Evolutionary conservation across 1,284 basidiomycete species (phyloP), one percentile per base, ranked within the genome.

Genomic region (Testicularia cyperi): DNA sequence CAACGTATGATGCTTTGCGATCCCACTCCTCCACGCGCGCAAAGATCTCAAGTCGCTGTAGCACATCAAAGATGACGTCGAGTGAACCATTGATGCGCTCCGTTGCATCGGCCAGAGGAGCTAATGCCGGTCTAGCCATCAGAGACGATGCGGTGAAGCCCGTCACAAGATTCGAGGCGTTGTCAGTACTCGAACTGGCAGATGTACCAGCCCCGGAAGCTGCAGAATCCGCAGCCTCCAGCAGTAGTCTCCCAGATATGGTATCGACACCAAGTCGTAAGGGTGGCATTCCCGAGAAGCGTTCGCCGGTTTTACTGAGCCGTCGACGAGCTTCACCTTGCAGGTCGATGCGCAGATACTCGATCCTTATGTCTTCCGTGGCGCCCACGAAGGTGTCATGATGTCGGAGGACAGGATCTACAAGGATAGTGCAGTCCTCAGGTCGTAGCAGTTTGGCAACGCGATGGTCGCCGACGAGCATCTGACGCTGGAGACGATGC

Each of bases 21-120:
- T 74, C 72, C 49, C 74, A 51, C 15, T 71, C 68, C 28, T 69
- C 65, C 13, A 65, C 45, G 14, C 74, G 54, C 5, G 58, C 62
- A 34, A 49, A 47, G 27, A 57, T 47, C 13, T 64, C 55, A 22
- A 68, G 62, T 20, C 35, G 44, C 24, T 61, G 54, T 7, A 70
- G 45, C 6, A 63, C 47, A 10, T 63, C 57, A 15, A 62, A 46
- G 13, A 70, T 34, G 3, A 42, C 29, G 3, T 51, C 54, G 28
- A 68, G 39, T 15, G 53, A 52, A 20, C 26, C 39, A 25, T 70
- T 70, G 39, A 70, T 44, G 23, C 48, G 48, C 18, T 58, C 56
- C 2, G 62, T 53, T 22, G 66, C 51, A 24, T 69, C 60, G 15
- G 47, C 30, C 3, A 63, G 53, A 19, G 44, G 60, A 8, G 53